Base-by-base conservation (phyloP, 208 protist genomes). In the Entamoeba histolytica region DNA sequence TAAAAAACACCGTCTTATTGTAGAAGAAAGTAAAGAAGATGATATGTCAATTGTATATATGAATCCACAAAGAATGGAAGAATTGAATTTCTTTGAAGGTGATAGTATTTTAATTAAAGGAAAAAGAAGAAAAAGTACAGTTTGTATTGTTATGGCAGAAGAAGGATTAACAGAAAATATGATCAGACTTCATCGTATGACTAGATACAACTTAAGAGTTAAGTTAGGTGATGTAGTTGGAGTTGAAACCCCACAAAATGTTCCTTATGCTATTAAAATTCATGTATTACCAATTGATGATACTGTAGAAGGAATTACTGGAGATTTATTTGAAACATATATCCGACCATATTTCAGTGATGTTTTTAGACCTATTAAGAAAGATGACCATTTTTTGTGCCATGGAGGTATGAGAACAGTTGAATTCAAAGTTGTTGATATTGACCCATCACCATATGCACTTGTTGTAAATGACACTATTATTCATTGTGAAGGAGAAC, bases 361-460 rank as follows among this genome's bases (percentile, higher is more conserved):
- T 95, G 96, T 98, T 15, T 99, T 99, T 96, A 97, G 98, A 61
- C 99, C 99, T 23, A 97, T 99, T 31, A 97, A 98, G 94, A 99
- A 99, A 96, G 96, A 98, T 28, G 98, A 99, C 95, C 96, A 97
- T 78, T 99, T 99, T 96, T 95, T 98, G 44, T 97, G 97, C 69
- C 97, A 97, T 91, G 98, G 97, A 92, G 98, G 97, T 57, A 99
- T 99, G 98, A 96, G 98, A 50, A 96, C 98, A 10, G 98, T 99
- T 55, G 99, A 99, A 96, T 99, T 99, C 96, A 99, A 99, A 96
- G 98, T 99, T n/a, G 98, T 99, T 6, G 98, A 99, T 93, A 97
- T 97, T 47, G 98, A 99, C 94, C 98, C 99, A 23, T 96, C 96
- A 3, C 97, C 98, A 49, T 98, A 97, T 95, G 99, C 98, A 96